Evolutionary conservation across 2,329 filamentous ascomycete species (phyloP), one percentile per base, ranked within the genome.

Genomic region (Beauveria sp.): DNA sequence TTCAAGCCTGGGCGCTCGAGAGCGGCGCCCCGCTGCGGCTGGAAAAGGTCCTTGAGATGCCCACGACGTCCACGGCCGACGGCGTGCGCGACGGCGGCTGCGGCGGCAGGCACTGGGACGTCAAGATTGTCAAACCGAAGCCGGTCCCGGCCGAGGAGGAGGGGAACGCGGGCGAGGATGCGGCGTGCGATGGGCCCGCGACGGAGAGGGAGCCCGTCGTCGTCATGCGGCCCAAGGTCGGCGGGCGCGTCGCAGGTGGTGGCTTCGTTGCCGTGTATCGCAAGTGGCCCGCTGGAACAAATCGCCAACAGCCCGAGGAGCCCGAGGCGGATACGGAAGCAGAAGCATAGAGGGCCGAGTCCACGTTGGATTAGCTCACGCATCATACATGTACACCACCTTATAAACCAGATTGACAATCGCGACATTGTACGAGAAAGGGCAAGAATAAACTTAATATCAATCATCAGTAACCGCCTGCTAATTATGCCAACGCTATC

Each of bases 71-170:
- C 1, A 70, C 69, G 6, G 68, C 68, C 0, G 74, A 75, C 47
- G 77, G 73, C 57, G 77, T 78, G 3, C 75, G 77, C n/a, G 80
- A 77, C 40, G 70, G 74, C 30, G 71, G 72, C 5, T 74, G 73
- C 9, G 80, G 80, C 6, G 84, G 86, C 2, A 77, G 83, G 64
- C 78, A 83, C 64, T 89, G 86, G 86, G 85, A 88, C 69, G 78
- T 89, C 20, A 79, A 83, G 65, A 76, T 76, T 54, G 80, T 78
- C 2, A 64, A 68, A 52, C 70, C 72, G 5, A 72, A 65, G 63
- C 63, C 61, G 34, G 63, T 63, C 10, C 46, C 62, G 34, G 67
- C 58, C 12, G 65, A 65, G 7, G 64, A 63, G 2, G 64, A 61
- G 6, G 61, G 67, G 8, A 61, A 63, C 2, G 24, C 9, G 14